Conservation (phyloP, 805 yeast genomes). For the Myxozyma udenii region DNA sequence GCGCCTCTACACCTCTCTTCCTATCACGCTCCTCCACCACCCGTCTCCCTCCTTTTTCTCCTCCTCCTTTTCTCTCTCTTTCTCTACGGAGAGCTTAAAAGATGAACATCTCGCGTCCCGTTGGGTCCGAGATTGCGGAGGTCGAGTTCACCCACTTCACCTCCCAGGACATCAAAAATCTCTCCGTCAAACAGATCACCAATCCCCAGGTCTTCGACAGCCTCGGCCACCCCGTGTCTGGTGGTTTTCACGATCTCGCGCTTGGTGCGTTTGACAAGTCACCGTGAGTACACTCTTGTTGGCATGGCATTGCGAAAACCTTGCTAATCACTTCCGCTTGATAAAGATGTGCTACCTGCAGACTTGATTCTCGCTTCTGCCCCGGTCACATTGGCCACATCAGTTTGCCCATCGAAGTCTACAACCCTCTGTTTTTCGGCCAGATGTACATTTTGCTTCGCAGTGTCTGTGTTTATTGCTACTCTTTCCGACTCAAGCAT, state of each 20-base stretch:
- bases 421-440: slow-evolving; percentile 89
- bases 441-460: slow-evolving; percentile 84
- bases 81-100: too few relatives aligned
- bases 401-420: slow-evolving; percentile 92
- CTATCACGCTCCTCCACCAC: too few relatives aligned
- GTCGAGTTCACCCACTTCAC: slow-evolving; percentile 88
- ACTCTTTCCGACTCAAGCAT: slow-evolving; percentile 67
- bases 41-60: too few relatives aligned
- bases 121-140: slow-evolving; percentile 87
- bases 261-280: slow-evolving; percentile 71
- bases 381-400: slow-evolving; percentile 99
- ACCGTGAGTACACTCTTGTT: slow-evolving; percentile 17
- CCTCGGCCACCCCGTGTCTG: slow-evolving; percentile 90
- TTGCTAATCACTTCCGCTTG: too few relatives aligned
- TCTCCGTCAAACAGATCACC: slow-evolving; percentile 92
- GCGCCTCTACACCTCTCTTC: too few relatives aligned
- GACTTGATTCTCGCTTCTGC: slow-evolving; percentile 87
- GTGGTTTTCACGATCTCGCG: slow-evolving; percentile 93
- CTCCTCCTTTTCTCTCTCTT: too few relatives aligned
- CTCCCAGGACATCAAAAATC: slow-evolving; percentile 73
- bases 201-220: slow-evolving; percentile 95
- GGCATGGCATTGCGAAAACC: not conserved
- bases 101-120: slow-evolving; percentile 96
- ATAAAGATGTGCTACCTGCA: slow-evolving; percentile 86
- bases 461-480: slow-evolving; percentile 85